Conservation (phyloP, 352 stramenopile species). For the Phytophthora tubulina region DNA sequence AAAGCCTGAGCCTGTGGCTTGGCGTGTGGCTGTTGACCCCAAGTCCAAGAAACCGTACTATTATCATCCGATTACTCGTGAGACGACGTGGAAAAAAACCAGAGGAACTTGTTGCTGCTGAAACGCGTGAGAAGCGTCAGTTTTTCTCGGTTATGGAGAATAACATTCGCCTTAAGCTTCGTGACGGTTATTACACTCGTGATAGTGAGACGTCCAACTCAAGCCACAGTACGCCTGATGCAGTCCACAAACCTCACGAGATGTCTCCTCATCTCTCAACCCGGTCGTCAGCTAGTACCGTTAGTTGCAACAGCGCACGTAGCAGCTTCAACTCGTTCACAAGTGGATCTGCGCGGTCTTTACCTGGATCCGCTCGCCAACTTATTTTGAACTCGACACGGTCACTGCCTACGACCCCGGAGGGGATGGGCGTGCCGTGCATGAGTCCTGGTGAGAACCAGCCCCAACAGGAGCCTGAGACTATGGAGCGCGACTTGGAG, state of each 20-base stretch:
- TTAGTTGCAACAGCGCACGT: constrained; percentile 43
- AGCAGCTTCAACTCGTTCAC: constrained; percentile 46
- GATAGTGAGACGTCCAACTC: constrained; percentile 47
- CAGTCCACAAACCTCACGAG: constrained; percentile 36
- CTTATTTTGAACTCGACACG: constrained; percentile 41
- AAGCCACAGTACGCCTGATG: constrained; percentile 33
- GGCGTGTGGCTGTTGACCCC: constrained; percentile 81
- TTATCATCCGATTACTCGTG: constrained; percentile 95
- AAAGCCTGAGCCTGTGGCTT: constrained; percentile 53
- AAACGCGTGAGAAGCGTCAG: constrained; percentile 80
- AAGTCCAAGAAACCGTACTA: constrained; percentile 96
- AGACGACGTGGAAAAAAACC: constrained; percentile 98
- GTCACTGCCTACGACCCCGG: constrained; percentile 64
- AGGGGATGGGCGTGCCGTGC: constrained; percentile 35
- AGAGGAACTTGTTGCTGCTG: constrained; percentile 71
- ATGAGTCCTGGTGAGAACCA: constrained; percentile 34
- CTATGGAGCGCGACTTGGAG: constrained; percentile 51
- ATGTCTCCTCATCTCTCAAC: constrained; percentile 39
- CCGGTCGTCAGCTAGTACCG: constrained; percentile 50
- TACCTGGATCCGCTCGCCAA: constrained; percentile 41
- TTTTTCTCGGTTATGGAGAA: constrained; percentile 98
- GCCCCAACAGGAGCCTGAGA: constrained; percentile 47
- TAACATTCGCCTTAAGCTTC: constrained; percentile 94
- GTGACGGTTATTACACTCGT: constrained; percentile 67
- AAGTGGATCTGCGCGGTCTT: constrained; percentile 34